Evolutionary conservation across 192 early-diverging fungal species (phyloP).

Genomic region (Funneliformis geosporum): DNA sequence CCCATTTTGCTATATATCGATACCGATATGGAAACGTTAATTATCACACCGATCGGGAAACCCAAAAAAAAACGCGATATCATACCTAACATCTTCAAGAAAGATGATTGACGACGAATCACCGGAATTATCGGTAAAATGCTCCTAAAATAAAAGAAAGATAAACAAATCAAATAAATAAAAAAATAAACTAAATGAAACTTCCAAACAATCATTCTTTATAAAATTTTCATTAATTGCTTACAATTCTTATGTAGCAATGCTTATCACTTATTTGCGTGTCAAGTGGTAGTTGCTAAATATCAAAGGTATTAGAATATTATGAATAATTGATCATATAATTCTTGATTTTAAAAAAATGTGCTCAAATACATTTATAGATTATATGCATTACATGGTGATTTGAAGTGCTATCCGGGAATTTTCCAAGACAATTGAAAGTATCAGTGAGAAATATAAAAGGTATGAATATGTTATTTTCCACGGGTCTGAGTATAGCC

Average conservation of each 20-base stretch:
- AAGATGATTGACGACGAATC: not conserved
- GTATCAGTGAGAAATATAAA: not conserved
- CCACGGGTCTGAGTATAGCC: not conserved
- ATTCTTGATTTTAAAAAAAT: not conserved
- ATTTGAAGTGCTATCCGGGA: not conserved
- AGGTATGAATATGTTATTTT: not conserved
- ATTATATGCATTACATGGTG: not conserved
- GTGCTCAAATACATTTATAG: too few species aligned
- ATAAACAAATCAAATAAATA: not conserved
- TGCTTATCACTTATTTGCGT: not conserved
- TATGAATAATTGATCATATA: not conserved
- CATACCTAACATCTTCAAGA: not conserved
- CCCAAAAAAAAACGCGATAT: not conserved
- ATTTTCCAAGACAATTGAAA: not conserved
- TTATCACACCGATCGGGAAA: not conserved
- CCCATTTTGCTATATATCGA: not conserved
- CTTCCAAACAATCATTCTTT: not conserved
- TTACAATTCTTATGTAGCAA: not conserved
- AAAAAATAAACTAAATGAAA: not conserved
- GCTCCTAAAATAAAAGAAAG: not conserved
- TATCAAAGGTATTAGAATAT: not conserved
- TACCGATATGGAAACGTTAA: not conserved
- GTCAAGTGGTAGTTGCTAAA: not conserved
- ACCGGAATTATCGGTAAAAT: not conserved
- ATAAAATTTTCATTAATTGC: not conserved